Percentiles rank a stretch among this genome's conserved stretches.
Evolutionary conservation across 768 basidiomycete genomes (phyloP).

Genomic region (Auricularia cornea): DNA sequence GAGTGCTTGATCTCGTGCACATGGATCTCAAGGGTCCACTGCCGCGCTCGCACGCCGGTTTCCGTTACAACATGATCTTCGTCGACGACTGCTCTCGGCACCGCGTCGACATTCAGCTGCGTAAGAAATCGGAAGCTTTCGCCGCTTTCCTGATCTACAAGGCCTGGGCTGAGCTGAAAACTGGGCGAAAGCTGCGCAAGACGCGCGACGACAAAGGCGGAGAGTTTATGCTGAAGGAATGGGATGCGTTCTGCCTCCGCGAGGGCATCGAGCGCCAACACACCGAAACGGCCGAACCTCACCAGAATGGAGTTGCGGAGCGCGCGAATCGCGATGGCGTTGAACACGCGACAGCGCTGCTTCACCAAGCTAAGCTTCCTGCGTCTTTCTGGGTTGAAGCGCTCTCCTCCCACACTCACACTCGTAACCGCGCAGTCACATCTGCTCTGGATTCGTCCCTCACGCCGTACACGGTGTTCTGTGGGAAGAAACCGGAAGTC

Average conservation of each 20-base stretch:
- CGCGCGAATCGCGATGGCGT: background rate
- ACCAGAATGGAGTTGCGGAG: slow-evolving; percentile 1
- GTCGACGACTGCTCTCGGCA: background rate
- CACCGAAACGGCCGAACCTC: background rate
- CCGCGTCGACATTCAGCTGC: background rate
- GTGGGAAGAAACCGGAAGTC: background rate
- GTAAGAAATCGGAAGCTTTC: background rate
- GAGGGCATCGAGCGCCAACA: background rate
- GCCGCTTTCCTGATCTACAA: background rate
- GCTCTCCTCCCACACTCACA: background rate
- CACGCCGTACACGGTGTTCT: slow-evolving; percentile 18
- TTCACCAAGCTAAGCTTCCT: background rate
- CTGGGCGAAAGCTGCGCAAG: background rate
- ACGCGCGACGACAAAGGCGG: background rate
- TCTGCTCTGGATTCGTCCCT: background rate
- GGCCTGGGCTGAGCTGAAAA: background rate
- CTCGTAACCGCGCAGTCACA: background rate
- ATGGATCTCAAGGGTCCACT: background rate
- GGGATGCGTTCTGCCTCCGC: background rate
- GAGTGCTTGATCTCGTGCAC: background rate
- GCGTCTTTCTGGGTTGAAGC: background rate
- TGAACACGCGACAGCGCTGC: background rate
- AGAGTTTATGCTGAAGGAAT: background rate
- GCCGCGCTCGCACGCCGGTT: background rate
- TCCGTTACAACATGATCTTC: background rate